Base-by-base conservation (phyloP, 2,329 filamentous ascomycete species). In the Penicillium sp. region DNA sequence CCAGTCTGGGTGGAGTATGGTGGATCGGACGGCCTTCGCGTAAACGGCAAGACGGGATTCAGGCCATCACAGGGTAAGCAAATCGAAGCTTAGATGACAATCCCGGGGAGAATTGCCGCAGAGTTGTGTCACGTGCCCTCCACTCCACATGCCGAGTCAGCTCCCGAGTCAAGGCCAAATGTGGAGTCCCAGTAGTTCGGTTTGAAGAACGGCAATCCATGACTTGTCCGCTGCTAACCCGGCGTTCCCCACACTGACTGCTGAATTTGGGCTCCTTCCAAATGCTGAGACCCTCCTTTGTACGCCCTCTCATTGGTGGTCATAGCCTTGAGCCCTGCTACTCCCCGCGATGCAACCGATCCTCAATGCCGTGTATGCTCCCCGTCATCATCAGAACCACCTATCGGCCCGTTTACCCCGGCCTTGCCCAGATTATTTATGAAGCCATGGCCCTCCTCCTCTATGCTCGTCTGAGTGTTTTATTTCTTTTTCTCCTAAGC, bases 361-460 rank as follows among this genome's bases (percentile, higher is more conserved):
- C 47, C 54, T 65, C 63, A 70, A 63, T 71, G 68, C 69, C 69
- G 69, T 66, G 62, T 54, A 65, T 64, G 58, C 41, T 62, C 65
- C 58, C 66, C 66, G 65, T 62, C 51, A 46, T 46, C 51, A 46
- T 48, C 47, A 51, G 29, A 44, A 46, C 28, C 44, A 42, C 42
- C 36, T 34, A 45, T 38, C 50, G 49, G 49, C 42, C 54, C 54
- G 49, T 53, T 60, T 60, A 61, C 56, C 56, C 60, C 58, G 53
- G 54, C 43, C 41, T 56, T 55, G 39, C 38, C 46, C 42, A 23
- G 52, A 60, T 49, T 67, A 70, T 67, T 66, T 68, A 69, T 62
- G 57, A 58, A 48, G 48, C 46, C 54, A 56, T 59, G 59, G 50
- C 61, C 59, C 57, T 55, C 55, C 7, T 26, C 41, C 53, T 45